These are phyloP conservation scores for Eucalyptus albens DNA, from an alignment of 345 rosid species.

Conservation along the genomic window DNA sequence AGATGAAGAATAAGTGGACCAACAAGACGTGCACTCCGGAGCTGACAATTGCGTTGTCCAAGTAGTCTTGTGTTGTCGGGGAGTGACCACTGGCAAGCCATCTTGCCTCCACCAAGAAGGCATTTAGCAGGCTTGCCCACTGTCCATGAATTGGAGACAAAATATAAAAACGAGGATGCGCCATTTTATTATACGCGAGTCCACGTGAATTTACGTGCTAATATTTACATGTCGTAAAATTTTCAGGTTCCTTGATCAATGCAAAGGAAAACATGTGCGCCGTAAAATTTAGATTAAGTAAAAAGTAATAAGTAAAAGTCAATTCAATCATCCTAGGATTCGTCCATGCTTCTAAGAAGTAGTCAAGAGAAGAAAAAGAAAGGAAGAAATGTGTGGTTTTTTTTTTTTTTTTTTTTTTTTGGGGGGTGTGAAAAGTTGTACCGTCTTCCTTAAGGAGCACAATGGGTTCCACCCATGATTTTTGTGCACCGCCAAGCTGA, in stretches of 20 bases:
- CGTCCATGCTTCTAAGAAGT: neutral
- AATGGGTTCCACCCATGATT: neutral
- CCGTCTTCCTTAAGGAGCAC: neutral
- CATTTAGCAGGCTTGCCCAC: constrained; percentile 2
- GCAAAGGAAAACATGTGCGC: neutral
- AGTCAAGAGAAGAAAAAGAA: neutral
- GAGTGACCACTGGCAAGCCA: neutral
- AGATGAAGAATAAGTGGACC: neutral
- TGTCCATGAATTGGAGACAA: neutral
- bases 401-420: too few relatives aligned
- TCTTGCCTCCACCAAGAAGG: constrained; percentile 11
- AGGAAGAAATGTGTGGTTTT: too few relatives aligned
- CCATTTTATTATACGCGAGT: neutral
- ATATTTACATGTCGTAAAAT: neutral
- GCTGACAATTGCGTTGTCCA: constrained; percentile 1
- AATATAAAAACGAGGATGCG: neutral
- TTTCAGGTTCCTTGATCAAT: neutral
- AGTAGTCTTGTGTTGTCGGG: constrained; percentile 1
- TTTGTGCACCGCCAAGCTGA: neutral
- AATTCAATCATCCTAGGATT: neutral
- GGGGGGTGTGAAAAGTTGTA: neutral
- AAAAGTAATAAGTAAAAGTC: neutral
- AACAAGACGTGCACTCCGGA: neutral
- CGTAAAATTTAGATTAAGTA: neutral
- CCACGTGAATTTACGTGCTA: neutral